Percentiles rank a stretch among this genome's conserved stretches.
Conservation (phyloP, 148 eudicot genomes). For the Camellia granthamiana region DNA sequence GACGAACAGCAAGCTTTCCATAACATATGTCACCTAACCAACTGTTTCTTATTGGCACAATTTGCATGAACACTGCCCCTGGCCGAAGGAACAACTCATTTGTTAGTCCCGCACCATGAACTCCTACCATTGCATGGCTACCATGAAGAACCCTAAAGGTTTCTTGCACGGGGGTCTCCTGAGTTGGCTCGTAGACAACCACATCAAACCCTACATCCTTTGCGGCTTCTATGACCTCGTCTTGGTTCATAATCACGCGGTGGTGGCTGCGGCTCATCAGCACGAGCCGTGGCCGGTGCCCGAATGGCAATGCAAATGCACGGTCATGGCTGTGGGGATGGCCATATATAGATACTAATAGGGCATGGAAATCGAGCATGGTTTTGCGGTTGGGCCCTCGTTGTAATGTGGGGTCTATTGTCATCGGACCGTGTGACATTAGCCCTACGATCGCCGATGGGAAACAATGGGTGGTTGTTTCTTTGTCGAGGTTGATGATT, state of each 20-base stretch:
- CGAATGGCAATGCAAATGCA: slow-evolving; percentile 30
- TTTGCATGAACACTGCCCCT: slow-evolving; percentile 36
- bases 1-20: slow-evolving; percentile 35
- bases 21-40: slow-evolving; percentile 46
- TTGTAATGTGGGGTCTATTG: slow-evolving; percentile 35
- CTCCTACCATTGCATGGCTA: slow-evolving; percentile 47
- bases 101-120: slow-evolving; percentile 49
- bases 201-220: slow-evolving; percentile 52
- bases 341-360: slow-evolving; percentile 31
- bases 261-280: slow-evolving; percentile 37
- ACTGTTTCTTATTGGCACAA: slow-evolving; percentile 43
- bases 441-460: slow-evolving; percentile 40
- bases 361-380: slow-evolving; percentile 38
- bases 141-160: slow-evolving; percentile 35
- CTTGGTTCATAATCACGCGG: slow-evolving; percentile 45
- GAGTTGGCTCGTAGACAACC: slow-evolving; percentile 39
- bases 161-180: slow-evolving; percentile 35
- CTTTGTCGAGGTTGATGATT: slow-evolving; percentile 47
- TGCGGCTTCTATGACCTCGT: slow-evolving; percentile 30
- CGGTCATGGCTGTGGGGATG: slow-evolving; percentile 5
- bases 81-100: slow-evolving; percentile 46
- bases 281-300: slow-evolving; percentile 39
- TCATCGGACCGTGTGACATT: slow-evolving; percentile 55
- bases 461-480: slow-evolving; percentile 49
- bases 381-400: slow-evolving; percentile 27